Base-by-base conservation (phyloP, 257 asterid species). In the Cynanchum wilfordii region DNA sequence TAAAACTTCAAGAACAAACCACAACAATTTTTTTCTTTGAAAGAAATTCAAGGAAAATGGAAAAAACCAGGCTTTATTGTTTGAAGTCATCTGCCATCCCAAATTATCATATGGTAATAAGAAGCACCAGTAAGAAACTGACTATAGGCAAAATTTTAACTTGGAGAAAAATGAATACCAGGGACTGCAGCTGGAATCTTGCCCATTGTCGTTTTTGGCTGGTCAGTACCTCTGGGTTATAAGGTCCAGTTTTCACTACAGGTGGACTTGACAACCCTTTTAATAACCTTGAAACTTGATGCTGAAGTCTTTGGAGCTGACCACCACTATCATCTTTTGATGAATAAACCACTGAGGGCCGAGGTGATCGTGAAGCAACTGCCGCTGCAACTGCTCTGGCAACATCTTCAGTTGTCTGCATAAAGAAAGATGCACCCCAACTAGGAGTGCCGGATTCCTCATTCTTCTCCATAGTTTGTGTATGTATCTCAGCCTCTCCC, bases 201-300 rank as follows among this genome's bases (percentile, higher is more conserved):
- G 99, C 96, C 99, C 99, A 95, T 85, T 95, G 99, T 44, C 99
- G 97, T 75, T 95, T 95, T 82, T 87, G 99, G 86, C 97, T 95
- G 44, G 99, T 95, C 42, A 95, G 86, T 59, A 92, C 77, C 85
- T 95, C 99, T 22, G 99, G 99, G 83, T 95, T 95, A 87, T 92
- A 95, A 42, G 81, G 77, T 67, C 97, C 89, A 65, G 84, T 79
- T 82, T 87, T 90, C 73, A 83, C 88, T 79, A 85, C 91, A 68
- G 99, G 85, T 65, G 99, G 94, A 76, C 82, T 84, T 27, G 99
- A 89, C 56, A 95, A 80, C 58, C 98, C 99, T 84, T 89, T 92
- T 55, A 92, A 75, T 54, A 95, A 75, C 80, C 90, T 92, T 70
- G 99, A 87, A 44, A 95, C 96, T 42, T 88, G 98, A 77, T 86